phyloP scores from a whole-genome alignment of 257 asterid species.

The Salvia rosmarinus region DNA sequence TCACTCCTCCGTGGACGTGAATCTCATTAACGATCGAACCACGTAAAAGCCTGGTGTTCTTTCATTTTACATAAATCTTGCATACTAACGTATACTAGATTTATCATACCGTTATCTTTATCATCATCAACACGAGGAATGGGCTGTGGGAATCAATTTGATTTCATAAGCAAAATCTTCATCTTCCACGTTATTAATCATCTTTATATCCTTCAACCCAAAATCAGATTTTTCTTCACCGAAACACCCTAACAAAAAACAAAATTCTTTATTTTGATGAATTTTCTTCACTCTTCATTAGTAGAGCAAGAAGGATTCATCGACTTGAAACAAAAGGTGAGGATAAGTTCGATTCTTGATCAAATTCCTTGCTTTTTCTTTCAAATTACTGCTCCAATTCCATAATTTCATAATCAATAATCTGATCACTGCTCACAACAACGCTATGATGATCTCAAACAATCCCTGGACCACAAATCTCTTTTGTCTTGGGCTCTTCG shows the following conservation, averaged over 20 bases:
- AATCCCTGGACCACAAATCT: conserved; percentile 53
- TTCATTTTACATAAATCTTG: no score
- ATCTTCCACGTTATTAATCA: conserved; percentile 8
- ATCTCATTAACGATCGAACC: no score
- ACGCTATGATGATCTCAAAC: no score
- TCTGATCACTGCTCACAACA: conserved; percentile 30
- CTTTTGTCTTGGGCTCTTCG: conserved; percentile 49
- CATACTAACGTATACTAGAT: no score
- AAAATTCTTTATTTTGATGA: neutral
- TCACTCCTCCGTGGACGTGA: no score
- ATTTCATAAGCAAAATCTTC: conserved; percentile 49
- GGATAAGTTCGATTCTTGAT: conserved; percentile 5
- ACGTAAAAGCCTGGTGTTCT: no score
- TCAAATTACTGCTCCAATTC: conserved; percentile 9
- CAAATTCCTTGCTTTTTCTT: neutral
- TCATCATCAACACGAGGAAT: neutral
- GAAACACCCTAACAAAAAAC: no score
- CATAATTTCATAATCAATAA: conserved; percentile 21
- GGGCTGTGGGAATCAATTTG: conserved; percentile 38
- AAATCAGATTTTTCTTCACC: conserved; percentile 1
- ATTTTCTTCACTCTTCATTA: conserved; percentile 7
- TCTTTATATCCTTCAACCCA: conserved; percentile 23
- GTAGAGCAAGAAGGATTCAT: conserved; percentile 14
- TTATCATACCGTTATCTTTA: no score
- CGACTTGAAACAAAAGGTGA: conserved; percentile 36